Evolutionary conservation across 176 grass and related monocot genomes (phyloP).

Genomic region (Ananas comosus): DNA sequence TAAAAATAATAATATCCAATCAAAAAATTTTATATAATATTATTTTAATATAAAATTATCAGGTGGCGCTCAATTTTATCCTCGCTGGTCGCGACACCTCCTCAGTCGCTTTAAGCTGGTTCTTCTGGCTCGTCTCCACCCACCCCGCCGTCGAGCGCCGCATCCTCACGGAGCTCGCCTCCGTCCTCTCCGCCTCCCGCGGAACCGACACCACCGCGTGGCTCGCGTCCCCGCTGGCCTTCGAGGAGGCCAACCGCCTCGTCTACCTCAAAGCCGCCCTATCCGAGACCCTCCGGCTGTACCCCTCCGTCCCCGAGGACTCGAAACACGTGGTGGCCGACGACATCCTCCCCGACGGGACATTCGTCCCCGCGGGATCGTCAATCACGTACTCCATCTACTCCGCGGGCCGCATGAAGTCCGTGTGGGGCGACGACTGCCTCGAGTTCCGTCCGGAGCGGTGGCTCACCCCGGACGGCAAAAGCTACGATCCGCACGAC

Average conservation of each 20-base stretch:
- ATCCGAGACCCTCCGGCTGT: constrained; percentile 15
- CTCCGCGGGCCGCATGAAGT: constrained; percentile 17
- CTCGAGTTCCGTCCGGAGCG: constrained; percentile 14
- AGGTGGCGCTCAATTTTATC: constrained; percentile 75
- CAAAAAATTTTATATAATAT: no score
- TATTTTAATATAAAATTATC: no score
- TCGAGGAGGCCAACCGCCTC: no score
- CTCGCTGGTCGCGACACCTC: constrained; percentile 94
- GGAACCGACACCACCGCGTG: not conserved
- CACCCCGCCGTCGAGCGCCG: constrained; percentile 52
- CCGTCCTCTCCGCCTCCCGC: constrained; percentile 58
- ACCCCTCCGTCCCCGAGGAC: constrained; percentile 21
- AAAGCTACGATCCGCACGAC: constrained; percentile 6
- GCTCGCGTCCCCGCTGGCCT: no score
- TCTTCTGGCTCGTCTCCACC: constrained; percentile 96
- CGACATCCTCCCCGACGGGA: constrained; percentile 20
- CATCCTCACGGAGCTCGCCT: constrained; percentile 66
- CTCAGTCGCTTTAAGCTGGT: constrained; percentile 90
- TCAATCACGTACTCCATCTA: constrained; percentile 21
- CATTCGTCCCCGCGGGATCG: constrained; percentile 11
- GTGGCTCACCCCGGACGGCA: constrained; percentile 14
- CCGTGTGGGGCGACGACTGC: constrained; percentile 18
- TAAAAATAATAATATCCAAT: no score
- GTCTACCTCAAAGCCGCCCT: constrained; percentile 4
- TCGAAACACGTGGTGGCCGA: constrained; percentile 18